phyloP scores from a whole-genome alignment of 306 rosid genomes.

The Pyrus bretschneideri region DNA sequence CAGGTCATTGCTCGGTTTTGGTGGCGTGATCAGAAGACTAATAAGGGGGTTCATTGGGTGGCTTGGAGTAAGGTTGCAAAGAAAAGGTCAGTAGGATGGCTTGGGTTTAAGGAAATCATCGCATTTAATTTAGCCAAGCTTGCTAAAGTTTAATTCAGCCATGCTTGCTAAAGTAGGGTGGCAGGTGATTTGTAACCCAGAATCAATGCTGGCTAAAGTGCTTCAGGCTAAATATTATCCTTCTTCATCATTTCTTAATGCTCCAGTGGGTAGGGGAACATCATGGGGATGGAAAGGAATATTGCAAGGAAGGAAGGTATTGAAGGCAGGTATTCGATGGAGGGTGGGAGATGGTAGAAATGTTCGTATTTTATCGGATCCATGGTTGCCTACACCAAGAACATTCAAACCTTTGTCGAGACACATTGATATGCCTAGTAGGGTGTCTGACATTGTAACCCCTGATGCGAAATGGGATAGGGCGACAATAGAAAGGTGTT shows the following conservation, averaged over 20 bases:
- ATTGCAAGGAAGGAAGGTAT: neutral
- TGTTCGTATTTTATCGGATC: no score
- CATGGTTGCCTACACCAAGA: no score
- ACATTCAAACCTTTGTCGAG: no score
- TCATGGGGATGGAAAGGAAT: neutral
- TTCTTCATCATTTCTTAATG: neutral
- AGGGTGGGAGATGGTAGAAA: no score
- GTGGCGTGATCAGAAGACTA: neutral
- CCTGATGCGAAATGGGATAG: no score
- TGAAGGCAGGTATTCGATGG: no score
- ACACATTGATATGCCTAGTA: no score
- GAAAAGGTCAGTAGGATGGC: accelerated
- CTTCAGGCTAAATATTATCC: neutral
- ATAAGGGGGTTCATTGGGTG: neutral
- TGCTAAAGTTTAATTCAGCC: neutral
- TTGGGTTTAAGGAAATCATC: neutral
- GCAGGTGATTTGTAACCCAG: neutral
- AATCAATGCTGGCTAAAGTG: neutral
- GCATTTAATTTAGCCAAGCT: neutral
- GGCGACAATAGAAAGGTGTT: no score
- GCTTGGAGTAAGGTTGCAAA: neutral
- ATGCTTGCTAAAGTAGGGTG: neutral
- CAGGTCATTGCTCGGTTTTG: neutral
- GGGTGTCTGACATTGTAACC: no score
- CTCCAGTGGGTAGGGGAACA: neutral